phyloP scores from a whole-genome alignment of 495 filamentous ascomycete species.

The Ramalina peruviana region DNA sequence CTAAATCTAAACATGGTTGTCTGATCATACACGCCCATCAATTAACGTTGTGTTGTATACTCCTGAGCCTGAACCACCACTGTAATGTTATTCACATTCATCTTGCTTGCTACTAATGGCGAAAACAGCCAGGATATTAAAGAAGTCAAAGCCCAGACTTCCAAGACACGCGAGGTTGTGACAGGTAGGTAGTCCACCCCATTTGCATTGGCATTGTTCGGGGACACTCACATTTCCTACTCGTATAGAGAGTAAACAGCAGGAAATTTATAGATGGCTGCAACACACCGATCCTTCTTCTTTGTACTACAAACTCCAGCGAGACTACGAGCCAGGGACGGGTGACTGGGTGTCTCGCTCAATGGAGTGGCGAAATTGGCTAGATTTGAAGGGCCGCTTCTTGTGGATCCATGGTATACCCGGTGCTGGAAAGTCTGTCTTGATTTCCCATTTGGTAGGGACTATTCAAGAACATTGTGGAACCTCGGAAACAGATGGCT shows the following conservation, averaged over 20 bases:
- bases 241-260: conserved; percentile 1
- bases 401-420: conserved; percentile 30
- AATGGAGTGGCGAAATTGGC: conserved; percentile 14
- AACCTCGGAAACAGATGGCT: background rate
- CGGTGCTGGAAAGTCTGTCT: conserved; percentile 28
- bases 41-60: too few relatives aligned
- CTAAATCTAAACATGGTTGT: too few relatives aligned
- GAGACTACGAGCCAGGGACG: conserved; percentile 8
- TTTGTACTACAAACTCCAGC: conserved; percentile 11
- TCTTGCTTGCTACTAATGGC: background rate
- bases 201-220: background rate
- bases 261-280: conserved; percentile 5
- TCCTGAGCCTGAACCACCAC: too few relatives aligned
- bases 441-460: conserved; percentile 23
- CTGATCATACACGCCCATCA: too few relatives aligned
- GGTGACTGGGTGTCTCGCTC: conserved; percentile 15
- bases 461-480: conserved; percentile 11
- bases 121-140: conserved; percentile 2
- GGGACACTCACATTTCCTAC: background rate
- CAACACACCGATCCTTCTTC: conserved; percentile 5
- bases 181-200: conserved; percentile 1
- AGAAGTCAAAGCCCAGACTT: conserved; percentile 9
- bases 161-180: background rate
- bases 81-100: too few relatives aligned
- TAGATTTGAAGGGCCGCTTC: conserved; percentile 7